phyloP scores from a whole-genome alignment of 2,329 filamentous ascomycete genomes.

The Neurospora sp. region DNA sequence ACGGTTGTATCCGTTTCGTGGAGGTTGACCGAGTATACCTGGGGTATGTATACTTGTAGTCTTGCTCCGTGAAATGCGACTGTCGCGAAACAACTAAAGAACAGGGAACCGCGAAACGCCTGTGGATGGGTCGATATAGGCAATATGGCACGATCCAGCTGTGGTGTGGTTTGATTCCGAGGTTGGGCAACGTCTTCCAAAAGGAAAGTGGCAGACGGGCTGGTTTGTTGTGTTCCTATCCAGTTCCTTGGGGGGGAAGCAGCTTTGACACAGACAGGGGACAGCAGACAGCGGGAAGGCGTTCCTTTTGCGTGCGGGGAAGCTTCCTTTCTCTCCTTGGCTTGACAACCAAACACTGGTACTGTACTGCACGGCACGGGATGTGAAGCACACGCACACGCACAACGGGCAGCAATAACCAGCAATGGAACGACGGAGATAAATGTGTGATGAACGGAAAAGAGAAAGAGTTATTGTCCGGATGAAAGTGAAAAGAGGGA shows the following conservation, averaged over 20 bases:
- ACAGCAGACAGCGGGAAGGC: not conserved
- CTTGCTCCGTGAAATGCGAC: not conserved
- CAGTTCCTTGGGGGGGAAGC: not conserved
- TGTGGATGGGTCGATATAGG: not conserved
- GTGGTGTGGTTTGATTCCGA: not conserved
- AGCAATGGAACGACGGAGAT: not conserved
- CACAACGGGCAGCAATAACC: not conserved
- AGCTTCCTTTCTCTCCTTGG: not conserved
- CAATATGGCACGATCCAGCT: not conserved
- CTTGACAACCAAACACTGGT: not conserved
- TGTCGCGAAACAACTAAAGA: not conserved
- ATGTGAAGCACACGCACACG: not conserved
- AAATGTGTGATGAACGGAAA: not conserved
- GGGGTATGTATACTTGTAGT: not conserved
- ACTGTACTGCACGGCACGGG: not conserved
- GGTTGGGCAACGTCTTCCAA: not conserved
- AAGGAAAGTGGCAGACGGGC: not conserved
- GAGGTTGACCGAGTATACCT: not conserved
- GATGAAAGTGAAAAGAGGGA: not conserved
- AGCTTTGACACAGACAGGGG: not conserved
- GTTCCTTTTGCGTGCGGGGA: not conserved
- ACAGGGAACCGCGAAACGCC: not conserved
- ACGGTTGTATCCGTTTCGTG: not conserved
- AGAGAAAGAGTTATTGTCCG: not conserved
- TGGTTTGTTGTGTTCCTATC: not conserved